Conservation (phyloP, 306 rosid species). For the Castanea mollissima region DNA sequence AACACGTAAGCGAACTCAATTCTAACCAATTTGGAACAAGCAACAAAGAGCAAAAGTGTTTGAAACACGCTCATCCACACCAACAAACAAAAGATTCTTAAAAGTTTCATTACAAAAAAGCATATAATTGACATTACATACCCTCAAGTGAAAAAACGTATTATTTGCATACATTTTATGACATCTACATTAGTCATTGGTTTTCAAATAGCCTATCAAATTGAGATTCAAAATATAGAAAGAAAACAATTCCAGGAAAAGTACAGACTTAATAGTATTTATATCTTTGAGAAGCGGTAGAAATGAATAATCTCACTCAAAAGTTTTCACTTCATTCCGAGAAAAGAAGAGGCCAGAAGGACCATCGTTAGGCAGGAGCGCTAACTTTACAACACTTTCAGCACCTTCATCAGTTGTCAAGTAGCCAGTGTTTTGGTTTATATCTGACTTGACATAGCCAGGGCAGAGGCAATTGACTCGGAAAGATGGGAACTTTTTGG, state of each 20-base stretch:
- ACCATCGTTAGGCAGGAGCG: background rate
- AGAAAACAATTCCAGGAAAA: background rate
- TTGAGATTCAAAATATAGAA: background rate
- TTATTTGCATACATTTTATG: background rate
- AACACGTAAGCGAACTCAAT: too few species aligned
- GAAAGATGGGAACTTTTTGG: background rate
- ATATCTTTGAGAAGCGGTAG: too few species aligned
- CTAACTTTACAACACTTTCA: background rate
- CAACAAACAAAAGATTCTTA: too few species aligned
- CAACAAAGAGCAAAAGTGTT: too few species aligned
- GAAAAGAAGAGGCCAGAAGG: slow-evolving; percentile 6
- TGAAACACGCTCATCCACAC: too few species aligned
- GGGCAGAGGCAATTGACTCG: slow-evolving; percentile 1
- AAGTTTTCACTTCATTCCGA: background rate
- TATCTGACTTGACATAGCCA: slow-evolving; percentile 1
- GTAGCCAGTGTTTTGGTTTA: background rate
- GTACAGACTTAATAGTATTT: background rate
- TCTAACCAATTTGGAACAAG: too few species aligned
- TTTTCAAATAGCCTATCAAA: background rate
- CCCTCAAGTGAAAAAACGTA: too few species aligned
- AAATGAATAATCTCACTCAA: background rate
- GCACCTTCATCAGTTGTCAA: slow-evolving; percentile 5
- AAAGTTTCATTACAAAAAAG: too few species aligned
- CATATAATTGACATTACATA: too few species aligned
- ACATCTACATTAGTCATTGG: background rate